Base-by-base conservation (phyloP, 2,329 filamentous ascomycete species). In the Xylaria hypoxylon region DNA sequence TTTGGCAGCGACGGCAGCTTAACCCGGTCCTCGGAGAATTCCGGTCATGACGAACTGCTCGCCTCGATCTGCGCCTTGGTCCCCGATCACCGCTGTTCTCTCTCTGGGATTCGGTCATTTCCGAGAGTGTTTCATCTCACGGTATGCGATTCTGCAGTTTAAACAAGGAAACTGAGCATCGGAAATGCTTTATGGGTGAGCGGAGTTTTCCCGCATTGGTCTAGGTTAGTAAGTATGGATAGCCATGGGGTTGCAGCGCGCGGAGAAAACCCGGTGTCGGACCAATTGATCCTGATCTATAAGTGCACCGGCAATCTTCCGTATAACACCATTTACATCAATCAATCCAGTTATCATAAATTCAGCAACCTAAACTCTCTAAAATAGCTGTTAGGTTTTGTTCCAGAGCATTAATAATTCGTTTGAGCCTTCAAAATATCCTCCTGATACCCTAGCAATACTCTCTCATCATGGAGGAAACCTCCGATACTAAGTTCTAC, bases 1-100 rank as follows among this genome's bases (percentile, higher is more conserved):
- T 76, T 65, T 86, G 83, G 62, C 84, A 86, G n/a, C 65, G 65
- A 35, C 62, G 65, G 19, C 68, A 69, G 26, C 64, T 68, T 42
- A 67, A 45, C 13, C 65, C 62, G 7, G 59, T 51, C 28, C 48
- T 62, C 51, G 53, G 61, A 17, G 47, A 24, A 48, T 38, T 62
- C 65, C 56, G 65, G n/a, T 60, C 62, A 35, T 42, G 50, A 6
- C 48, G 59, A 40, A 55, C 31, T 5, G 50, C 38, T 2, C 65
- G 65, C 40, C 33, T 62, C 42, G 42, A 52, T n/a, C 52, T 47
- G 35, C 59, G 60, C 17, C 50, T 63, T 22, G 35, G n/a, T 33
- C 48, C 55, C 19, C n/a, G 61, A 24, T 38, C 45, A 11, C 55
- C 19, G 24, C 53, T 51, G 5, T 17, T 17, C 11, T 55, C 19